A percentile compares a stretch with the other conserved stretches of the same genome.
Conservation (phyloP, 768 basidiomycete genomes). For the Amanita molliuscula region DNA sequence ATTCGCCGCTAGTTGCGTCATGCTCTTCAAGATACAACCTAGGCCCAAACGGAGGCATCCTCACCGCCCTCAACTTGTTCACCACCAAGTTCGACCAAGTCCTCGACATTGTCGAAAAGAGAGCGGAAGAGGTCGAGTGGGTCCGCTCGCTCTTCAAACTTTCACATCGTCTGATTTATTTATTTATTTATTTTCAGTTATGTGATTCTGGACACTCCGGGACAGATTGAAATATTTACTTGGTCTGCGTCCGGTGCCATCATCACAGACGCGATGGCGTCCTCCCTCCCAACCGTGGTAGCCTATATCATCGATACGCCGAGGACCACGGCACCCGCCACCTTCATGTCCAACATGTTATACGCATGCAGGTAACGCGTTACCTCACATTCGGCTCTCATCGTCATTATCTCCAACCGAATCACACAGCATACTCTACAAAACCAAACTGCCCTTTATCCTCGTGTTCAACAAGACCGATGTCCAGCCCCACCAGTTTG, state of each 20-base stretch:
- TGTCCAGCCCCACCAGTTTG: slow-evolving; percentile 82
- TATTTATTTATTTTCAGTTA: too few relatives aligned
- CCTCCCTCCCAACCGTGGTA: slow-evolving; percentile 85
- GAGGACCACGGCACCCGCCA: slow-evolving; percentile 86
- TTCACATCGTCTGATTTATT: background rate
- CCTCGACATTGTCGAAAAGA: slow-evolving; percentile 80
- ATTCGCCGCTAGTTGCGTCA: slow-evolving; percentile 7
- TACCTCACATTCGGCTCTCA: too few relatives aligned
- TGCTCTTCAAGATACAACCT: slow-evolving; percentile 76
- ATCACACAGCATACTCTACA: slow-evolving; percentile 80
- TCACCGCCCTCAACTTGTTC: slow-evolving; percentile 95
- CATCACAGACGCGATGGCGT: slow-evolving; percentile 94
- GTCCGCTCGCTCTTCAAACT: slow-evolving; percentile 12
- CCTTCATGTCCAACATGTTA: slow-evolving; percentile 99
- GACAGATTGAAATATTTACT: slow-evolving; percentile 99
- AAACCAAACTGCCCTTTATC: slow-evolving; percentile 94
- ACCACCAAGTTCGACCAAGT: slow-evolving; percentile 99
- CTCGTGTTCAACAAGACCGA: slow-evolving; percentile 99
- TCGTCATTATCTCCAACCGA: background rate
- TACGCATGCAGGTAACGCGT: slow-evolving; percentile 84
- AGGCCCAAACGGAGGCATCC: slow-evolving; percentile 95
- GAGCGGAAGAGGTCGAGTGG: slow-evolving; percentile 82
- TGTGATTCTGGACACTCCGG: slow-evolving; percentile 93
- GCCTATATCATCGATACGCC: slow-evolving; percentile 98
- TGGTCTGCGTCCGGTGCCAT: slow-evolving; percentile 99